These are phyloP conservation scores for Cyberlindnera veronae DNA, from an alignment of 805 yeast genomes.

Conservation along the genomic window DNA sequence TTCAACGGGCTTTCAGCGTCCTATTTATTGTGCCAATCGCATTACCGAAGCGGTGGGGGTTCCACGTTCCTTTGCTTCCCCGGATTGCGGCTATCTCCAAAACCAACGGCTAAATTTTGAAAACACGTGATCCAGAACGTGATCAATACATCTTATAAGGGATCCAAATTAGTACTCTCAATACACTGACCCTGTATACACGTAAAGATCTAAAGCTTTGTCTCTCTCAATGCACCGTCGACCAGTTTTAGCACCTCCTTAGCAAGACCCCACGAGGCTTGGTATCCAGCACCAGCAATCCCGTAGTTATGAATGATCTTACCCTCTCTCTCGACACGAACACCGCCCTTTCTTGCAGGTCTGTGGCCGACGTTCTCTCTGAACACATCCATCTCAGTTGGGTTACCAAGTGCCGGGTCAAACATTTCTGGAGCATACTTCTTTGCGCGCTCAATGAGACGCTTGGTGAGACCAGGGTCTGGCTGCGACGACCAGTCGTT, in stretches of 20 bases:
- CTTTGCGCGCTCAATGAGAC: conserved; percentile 36
- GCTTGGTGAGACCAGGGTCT: conserved; percentile 42
- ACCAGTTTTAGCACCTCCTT: conserved; percentile 39
- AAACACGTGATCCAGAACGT: no score
- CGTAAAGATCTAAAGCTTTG: conserved; percentile 24
- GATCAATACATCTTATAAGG: no score
- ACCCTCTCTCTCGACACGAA: conserved; percentile 44
- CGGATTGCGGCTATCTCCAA: no score
- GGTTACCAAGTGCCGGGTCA: conserved; percentile 27
- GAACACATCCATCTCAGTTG: conserved; percentile 41
- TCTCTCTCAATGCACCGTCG: conserved; percentile 26
- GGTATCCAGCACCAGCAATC: conserved; percentile 76
- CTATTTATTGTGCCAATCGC: no score
- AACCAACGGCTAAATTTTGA: no score
- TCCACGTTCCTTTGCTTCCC: no score
- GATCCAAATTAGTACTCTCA: no score
- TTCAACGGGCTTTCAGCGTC: no score
- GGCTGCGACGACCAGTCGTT: conserved; percentile 32
- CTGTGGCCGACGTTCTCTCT: conserved; percentile 60
- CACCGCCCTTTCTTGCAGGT: conserved; percentile 62
- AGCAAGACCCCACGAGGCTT: conserved; percentile 66
- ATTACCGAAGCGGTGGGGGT: no score
- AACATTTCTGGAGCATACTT: conserved; percentile 29
- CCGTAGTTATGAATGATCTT: conserved; percentile 62
- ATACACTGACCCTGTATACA: no score